These are phyloP conservation scores for Dendrocalamus sinicus DNA, from an alignment of 176 grass and related monocot species.

Conservation along the genomic window DNA sequence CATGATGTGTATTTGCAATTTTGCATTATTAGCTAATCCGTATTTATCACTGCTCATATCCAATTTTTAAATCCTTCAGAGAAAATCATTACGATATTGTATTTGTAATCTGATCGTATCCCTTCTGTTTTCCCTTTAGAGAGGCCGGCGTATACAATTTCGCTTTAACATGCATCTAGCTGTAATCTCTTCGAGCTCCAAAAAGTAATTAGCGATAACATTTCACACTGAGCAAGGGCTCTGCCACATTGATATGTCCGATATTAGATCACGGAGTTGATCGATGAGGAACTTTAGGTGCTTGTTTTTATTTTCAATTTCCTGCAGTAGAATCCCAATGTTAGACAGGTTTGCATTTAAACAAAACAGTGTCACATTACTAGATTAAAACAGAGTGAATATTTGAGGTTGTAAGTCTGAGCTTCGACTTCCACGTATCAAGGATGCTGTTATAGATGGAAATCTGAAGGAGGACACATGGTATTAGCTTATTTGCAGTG, in stretches of 20 bases:
- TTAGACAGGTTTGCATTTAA: slow-evolving; percentile 11
- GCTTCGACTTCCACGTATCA: neutral
- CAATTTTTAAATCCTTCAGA: neutral
- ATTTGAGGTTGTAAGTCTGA: neutral
- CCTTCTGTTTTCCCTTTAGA: slow-evolving; percentile 10
- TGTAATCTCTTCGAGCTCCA: neutral
- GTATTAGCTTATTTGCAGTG: neutral
- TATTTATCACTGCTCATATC: neutral
- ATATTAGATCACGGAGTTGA: slow-evolving; percentile 79
- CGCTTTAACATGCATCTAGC: neutral
- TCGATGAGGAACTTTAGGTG: slow-evolving; percentile 77
- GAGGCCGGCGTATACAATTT: slow-evolving; percentile 2
- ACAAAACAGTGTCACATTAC: neutral
- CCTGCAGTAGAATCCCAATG: slow-evolving; percentile 57
- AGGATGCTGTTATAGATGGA: neutral
- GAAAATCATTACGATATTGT: neutral
- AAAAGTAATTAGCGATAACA: neutral
- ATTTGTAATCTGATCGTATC: neutral
- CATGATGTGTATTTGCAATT: neutral
- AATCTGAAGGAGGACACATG: neutral
- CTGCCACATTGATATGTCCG: slow-evolving; percentile 94
- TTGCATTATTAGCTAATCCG: neutral
- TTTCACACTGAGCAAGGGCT: slow-evolving; percentile 56
- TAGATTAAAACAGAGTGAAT: neutral
- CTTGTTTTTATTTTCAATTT: slow-evolving; percentile 89